phyloP scores from a whole-genome alignment of 257 asterid genomes.

The Paraleonurus japonicus region DNA sequence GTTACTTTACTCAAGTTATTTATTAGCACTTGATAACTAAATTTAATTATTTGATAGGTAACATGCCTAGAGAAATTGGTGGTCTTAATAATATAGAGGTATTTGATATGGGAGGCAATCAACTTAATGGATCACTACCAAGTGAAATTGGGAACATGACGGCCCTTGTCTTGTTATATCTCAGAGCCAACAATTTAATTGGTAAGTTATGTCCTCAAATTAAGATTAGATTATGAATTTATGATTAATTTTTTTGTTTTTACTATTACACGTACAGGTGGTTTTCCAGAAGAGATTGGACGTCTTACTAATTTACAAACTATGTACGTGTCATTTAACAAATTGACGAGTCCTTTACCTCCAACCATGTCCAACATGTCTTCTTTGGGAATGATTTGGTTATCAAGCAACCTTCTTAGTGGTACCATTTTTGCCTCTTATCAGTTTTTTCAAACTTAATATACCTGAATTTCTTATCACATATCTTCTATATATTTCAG shows the following conservation, averaged over 20 bases:
- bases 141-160: background rate
- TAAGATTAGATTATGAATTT: background rate
- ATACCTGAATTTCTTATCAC: too few relatives aligned
- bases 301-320: background rate
- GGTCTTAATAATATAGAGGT: background rate
- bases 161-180: background rate
- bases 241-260: background rate
- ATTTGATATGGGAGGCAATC: background rate
- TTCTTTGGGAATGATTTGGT: background rate
- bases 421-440: background rate
- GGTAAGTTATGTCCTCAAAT: background rate
- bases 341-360: background rate
- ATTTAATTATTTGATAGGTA: background rate
- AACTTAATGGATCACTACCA: background rate
- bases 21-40: background rate
- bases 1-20: too few relatives aligned
- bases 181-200: background rate
- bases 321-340: background rate
- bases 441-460: too few relatives aligned
- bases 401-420: background rate
- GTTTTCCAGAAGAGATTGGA: constrained; percentile 1
- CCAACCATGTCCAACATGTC: constrained; percentile 7
- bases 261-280: background rate
- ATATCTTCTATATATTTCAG: too few relatives aligned
- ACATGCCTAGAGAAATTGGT: background rate